A percentile compares a stretch with the other conserved stretches of the same genome.
Conservation (phyloP, 345 rosid genomes). For the Aquilaria sinensis region DNA sequence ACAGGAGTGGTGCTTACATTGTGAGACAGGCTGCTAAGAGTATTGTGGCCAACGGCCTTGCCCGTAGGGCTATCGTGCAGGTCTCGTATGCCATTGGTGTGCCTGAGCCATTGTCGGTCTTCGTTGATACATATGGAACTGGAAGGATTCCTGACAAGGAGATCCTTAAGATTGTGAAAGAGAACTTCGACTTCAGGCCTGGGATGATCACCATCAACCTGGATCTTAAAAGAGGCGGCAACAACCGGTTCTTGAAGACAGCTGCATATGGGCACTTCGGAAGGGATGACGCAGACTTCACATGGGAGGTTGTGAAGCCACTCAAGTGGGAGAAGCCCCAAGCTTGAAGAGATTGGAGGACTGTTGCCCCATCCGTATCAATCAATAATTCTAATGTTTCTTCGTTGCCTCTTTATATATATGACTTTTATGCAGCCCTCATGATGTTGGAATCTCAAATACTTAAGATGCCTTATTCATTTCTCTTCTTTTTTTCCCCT, state of each 20-base stretch:
- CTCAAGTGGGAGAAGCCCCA: constrained; percentile 29
- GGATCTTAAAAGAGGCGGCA: constrained; percentile 42
- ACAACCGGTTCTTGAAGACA: constrained; percentile 35
- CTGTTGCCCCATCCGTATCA: too few relatives aligned
- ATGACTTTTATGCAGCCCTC: too few relatives aligned
- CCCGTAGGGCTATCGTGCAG: constrained; percentile 38
- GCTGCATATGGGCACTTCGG: constrained; percentile 45
- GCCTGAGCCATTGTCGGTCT: constrained; percentile 36
- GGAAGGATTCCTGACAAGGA: constrained; percentile 40
- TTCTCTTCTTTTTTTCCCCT: too few relatives aligned
- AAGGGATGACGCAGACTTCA: constrained; percentile 38
- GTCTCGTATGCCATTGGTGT: constrained; percentile 48
- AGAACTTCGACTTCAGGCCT: constrained; percentile 42
- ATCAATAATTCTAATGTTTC: too few relatives aligned
- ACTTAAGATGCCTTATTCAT: too few relatives aligned
- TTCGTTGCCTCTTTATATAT: too few relatives aligned
- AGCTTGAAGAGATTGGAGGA: background rate
- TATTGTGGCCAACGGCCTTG: constrained; percentile 35
- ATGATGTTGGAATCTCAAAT: too few relatives aligned
- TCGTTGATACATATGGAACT: constrained; percentile 33
- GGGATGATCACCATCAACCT: constrained; percentile 37
- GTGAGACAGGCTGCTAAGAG: constrained; percentile 44
- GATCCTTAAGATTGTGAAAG: constrained; percentile 36
- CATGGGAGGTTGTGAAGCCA: constrained; percentile 48
- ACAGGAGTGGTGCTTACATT: constrained; percentile 40